Conservation (phyloP, 345 rosid genomes). For the Arabis hirsuta region DNA sequence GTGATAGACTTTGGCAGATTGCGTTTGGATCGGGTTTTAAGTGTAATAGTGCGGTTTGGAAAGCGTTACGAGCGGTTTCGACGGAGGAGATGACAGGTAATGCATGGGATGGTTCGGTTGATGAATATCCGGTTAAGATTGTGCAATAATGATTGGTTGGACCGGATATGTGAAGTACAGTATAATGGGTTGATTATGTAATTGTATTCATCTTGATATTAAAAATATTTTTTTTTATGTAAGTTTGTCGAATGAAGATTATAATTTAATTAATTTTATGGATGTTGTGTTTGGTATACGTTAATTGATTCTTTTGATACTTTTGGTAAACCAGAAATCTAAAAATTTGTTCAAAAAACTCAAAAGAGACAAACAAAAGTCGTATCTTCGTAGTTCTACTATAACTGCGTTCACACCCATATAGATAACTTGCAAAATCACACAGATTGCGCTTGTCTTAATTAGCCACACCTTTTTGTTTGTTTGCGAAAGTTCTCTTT, state of each 20-base stretch:
- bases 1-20: conserved; percentile 93
- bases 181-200: conserved; percentile 12
- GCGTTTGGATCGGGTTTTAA: conserved; percentile 97
- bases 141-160: conserved; percentile 32
- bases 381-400: background rate
- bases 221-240: background rate
- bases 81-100: conserved; percentile 51
- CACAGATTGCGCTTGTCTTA: background rate
- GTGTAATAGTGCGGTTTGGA: conserved; percentile 96
- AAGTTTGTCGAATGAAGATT: conserved; percentile 24
- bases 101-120: conserved; percentile 72
- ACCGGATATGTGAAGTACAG: conserved; percentile 20
- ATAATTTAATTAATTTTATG: conserved; percentile 42
- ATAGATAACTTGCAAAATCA: background rate
- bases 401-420: conserved; percentile 23
- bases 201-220: conserved; percentile 22
- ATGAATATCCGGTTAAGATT: conserved; percentile 66
- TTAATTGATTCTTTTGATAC: conserved; percentile 23
- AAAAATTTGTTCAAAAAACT: background rate
- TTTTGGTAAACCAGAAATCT: conserved; percentile 40
- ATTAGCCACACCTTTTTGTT: background rate
- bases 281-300: conserved; percentile 33
- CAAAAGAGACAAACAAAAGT: conserved; percentile 10
- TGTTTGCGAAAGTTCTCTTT: background rate
- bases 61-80: conserved; percentile 58